A percentile compares a stretch with the other conserved stretches of the same genome.
These are phyloP conservation scores for Lachnellula arida DNA, from an alignment of 2,329 filamentous ascomycete species.

Conservation along the genomic window DNA sequence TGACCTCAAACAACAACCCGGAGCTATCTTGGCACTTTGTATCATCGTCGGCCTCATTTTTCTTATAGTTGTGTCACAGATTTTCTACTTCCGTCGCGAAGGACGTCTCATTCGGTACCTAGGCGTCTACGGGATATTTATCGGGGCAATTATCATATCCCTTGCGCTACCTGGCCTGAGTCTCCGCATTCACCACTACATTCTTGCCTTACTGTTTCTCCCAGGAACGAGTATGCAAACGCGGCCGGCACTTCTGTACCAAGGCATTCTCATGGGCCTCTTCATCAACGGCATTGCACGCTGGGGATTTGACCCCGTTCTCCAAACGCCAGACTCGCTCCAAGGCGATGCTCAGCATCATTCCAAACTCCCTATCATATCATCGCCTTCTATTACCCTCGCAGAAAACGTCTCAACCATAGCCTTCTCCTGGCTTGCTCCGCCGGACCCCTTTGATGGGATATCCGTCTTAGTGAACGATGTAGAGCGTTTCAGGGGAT, in stretches of 20 bases:
- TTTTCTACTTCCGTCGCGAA: constrained; percentile 82
- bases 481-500: constrained; percentile 73
- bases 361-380: constrained; percentile 54
- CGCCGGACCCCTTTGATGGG: constrained; percentile 59
- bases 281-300: constrained; percentile 92
- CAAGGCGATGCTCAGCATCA: constrained; percentile 62
- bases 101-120: constrained; percentile 75
- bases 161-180: constrained; percentile 71
- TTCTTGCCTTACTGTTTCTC: constrained; percentile 79
- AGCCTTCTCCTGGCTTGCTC: constrained; percentile 33
- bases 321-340: constrained; percentile 74
- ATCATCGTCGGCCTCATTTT: constrained; percentile 34
- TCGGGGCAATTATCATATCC: constrained; percentile 61
- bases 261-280: constrained; percentile 82
- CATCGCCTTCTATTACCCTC: constrained; percentile 43
- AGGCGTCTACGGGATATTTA: constrained; percentile 68
- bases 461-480: constrained; percentile 81
- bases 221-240: constrained; percentile 88
- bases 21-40: constrained; percentile 73
- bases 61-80: constrained; percentile 72
- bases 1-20: constrained; percentile 84
- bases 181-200: constrained; percentile 92
- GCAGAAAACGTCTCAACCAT: constrained; percentile 44
- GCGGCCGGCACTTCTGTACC: constrained; percentile 76
- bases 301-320: constrained; percentile 87